Evolutionary conservation across 1,139 yeast genomes (phyloP).

Genomic region (Debaryomyces coudertii): DNA sequence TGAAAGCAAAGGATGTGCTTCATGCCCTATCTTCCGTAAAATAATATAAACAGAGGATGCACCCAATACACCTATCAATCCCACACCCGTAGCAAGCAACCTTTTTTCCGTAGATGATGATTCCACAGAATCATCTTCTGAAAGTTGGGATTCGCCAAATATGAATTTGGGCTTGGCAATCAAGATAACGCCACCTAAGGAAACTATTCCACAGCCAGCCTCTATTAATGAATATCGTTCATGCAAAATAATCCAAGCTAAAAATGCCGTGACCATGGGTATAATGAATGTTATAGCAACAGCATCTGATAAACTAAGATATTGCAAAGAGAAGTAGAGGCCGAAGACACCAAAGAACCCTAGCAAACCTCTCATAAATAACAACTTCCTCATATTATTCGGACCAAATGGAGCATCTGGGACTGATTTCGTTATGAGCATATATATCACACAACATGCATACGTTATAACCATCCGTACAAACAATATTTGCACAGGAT

Average conservation of each 20-base stretch:
- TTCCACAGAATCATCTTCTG: conserved; percentile 37
- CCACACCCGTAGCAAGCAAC: conserved; percentile 63
- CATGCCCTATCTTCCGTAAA: conserved; percentile 72
- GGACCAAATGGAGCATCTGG: conserved; percentile 78
- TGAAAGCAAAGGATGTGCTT: conserved; percentile 78
- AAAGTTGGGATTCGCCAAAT: conserved; percentile 51
- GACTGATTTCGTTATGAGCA: conserved; percentile 51
- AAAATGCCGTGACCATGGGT: conserved; percentile 75
- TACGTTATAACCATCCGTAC: conserved; percentile 78
- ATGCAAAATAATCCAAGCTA: conserved; percentile 68
- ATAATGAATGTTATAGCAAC: conserved; percentile 77
- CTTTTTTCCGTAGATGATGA: conserved; percentile 44
- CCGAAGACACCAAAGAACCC: conserved; percentile 85
- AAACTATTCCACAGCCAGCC: conserved; percentile 66
- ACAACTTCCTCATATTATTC: conserved; percentile 52
- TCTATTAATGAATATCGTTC: conserved; percentile 73
- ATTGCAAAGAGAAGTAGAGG: conserved; percentile 71
- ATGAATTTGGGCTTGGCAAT: conserved; percentile 83
- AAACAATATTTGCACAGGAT: conserved; percentile 77
- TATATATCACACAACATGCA: conserved; percentile 55
- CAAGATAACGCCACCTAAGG: conserved; percentile 74
- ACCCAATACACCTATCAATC: conserved; percentile 70
- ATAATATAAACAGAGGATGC: conserved; percentile 73
- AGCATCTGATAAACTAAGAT: conserved; percentile 73
- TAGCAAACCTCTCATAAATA: conserved; percentile 65